Evolutionary conservation across 2,329 filamentous ascomycete genomes (phyloP).

Genomic region (Chaetomium sp.): DNA sequence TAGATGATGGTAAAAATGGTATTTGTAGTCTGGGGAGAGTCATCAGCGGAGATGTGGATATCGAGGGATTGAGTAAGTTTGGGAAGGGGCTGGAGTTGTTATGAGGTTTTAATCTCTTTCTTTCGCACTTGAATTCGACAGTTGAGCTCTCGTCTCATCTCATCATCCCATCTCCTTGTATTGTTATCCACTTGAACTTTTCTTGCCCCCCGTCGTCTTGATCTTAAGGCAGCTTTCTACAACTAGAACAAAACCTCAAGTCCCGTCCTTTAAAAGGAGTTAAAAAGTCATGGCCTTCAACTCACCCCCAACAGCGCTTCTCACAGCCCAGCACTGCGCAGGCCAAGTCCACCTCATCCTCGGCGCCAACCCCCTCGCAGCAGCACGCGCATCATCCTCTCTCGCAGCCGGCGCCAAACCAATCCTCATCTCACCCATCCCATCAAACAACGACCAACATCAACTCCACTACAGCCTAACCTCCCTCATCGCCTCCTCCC

Average conservation of each 20-base stretch:
- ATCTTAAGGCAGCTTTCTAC: too few species aligned
- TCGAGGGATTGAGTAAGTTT: neutral
- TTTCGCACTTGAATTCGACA: too few species aligned
- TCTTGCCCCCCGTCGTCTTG: neutral
- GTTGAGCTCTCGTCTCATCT: too few species aligned
- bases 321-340: conserved; percentile 65
- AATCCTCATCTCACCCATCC: conserved; percentile 62
- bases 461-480: conserved; percentile 49
- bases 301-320: conserved; percentile 44
- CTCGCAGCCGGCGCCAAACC: conserved; percentile 76
- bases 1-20: too few species aligned
- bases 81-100: neutral
- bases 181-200: neutral
- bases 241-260: too few species aligned
- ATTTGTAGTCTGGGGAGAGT: too few species aligned
- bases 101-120: neutral
- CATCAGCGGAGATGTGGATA: conserved; percentile 18
- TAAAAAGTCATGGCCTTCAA: neutral
- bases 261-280: too few species aligned
- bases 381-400: conserved; percentile 71
- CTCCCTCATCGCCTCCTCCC: conserved; percentile 58
- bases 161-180: neutral
- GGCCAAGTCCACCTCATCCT: conserved; percentile 76
- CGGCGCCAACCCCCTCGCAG: conserved; percentile 81
- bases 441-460: conserved; percentile 22